phyloP scores from a whole-genome alignment of 2,329 filamentous ascomycete genomes.

The Ophiocordyceps camponoti-floridani region DNA sequence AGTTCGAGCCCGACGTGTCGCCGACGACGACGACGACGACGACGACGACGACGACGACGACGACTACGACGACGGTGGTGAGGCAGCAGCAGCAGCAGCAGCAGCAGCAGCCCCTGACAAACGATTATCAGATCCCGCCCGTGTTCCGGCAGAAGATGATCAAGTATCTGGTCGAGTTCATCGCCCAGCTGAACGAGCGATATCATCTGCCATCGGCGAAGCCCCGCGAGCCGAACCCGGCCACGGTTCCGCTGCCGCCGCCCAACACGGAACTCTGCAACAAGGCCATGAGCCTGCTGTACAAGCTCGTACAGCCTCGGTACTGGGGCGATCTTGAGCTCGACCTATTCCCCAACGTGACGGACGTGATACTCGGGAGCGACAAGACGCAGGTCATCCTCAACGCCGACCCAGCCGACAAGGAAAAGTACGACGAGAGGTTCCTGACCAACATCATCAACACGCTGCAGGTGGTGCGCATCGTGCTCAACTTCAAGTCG shows the following conservation, averaged over 20 bases:
- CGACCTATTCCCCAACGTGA: slow-evolving; percentile 79
- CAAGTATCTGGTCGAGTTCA: slow-evolving; percentile 91
- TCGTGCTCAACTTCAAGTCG: slow-evolving; percentile 72
- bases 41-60: no score
- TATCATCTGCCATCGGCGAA: slow-evolving; percentile 60
- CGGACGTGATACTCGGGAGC: slow-evolving; percentile 65
- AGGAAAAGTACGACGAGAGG: slow-evolving; percentile 65
- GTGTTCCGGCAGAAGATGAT: slow-evolving; percentile 62
- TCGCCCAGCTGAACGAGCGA: slow-evolving; percentile 73
- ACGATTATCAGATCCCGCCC: slow-evolving; percentile 51
- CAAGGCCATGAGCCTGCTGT: slow-evolving; percentile 65
- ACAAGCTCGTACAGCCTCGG: slow-evolving; percentile 67
- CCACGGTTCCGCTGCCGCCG: slow-evolving; percentile 28
- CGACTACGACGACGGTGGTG: no score
- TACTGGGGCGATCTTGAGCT: slow-evolving; percentile 89
- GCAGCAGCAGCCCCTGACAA: slow-evolving; percentile 13
- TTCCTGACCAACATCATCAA: slow-evolving; percentile 83
- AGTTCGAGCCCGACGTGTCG: slow-evolving; percentile 40
- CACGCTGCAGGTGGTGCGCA: slow-evolving; percentile 76
- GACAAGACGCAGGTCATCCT: slow-evolving; percentile 54
- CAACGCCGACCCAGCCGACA: slow-evolving; percentile 39
- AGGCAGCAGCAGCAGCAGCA: no score
- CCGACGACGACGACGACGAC: slow-evolving; percentile 34
- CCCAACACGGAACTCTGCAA: slow-evolving; percentile 63
- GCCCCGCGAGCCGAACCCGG: slow-evolving; percentile 32